Percentiles rank a stretch among this genome's conserved stretches.
Evolutionary conservation across 2,329 filamentous ascomycete genomes (phyloP).

Genomic region (Pezicula neosporulosa): DNA sequence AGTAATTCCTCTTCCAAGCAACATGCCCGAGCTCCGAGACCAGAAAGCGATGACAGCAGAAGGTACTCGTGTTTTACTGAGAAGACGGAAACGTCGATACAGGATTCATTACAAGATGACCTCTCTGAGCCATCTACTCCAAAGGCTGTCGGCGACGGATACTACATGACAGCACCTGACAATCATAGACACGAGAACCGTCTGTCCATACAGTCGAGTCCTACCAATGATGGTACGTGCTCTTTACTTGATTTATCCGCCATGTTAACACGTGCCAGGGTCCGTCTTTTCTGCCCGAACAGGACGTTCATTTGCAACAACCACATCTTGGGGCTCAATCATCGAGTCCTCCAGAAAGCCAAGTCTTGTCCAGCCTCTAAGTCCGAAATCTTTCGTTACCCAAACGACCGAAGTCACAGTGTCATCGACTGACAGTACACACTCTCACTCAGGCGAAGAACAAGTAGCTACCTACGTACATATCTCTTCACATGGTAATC

Average conservation of each 20-base stretch:
- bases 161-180: not conserved
- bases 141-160: slow-evolving; percentile 5
- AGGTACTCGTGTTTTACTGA: not conserved
- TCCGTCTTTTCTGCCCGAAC: slow-evolving; percentile 45
- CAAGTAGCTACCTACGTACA: slow-evolving; percentile 33
- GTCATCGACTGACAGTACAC: slow-evolving; percentile 30
- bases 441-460: slow-evolving; percentile 17
- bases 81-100: not conserved
- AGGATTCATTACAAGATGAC: not conserved
- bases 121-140: not conserved
- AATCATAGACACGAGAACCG: too few relatives aligned
- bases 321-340: slow-evolving; percentile 30
- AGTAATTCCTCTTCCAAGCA: not conserved
- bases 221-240: slow-evolving; percentile 13
- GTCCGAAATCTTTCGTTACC: slow-evolving; percentile 39
- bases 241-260: not conserved
- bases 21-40: not conserved
- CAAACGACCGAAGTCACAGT: slow-evolving; percentile 36
- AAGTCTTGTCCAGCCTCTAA: slow-evolving; percentile 34
- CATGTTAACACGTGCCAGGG: slow-evolving; percentile 30
- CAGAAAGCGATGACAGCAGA: not conserved
- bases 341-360: slow-evolving; percentile 24
- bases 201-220: not conserved
- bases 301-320: slow-evolving; percentile 29
- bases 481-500: slow-evolving; percentile 28